These are phyloP conservation scores for Saccharomycopsis sp. DNA, from an alignment of 805 yeast species.

Conservation along the genomic window DNA sequence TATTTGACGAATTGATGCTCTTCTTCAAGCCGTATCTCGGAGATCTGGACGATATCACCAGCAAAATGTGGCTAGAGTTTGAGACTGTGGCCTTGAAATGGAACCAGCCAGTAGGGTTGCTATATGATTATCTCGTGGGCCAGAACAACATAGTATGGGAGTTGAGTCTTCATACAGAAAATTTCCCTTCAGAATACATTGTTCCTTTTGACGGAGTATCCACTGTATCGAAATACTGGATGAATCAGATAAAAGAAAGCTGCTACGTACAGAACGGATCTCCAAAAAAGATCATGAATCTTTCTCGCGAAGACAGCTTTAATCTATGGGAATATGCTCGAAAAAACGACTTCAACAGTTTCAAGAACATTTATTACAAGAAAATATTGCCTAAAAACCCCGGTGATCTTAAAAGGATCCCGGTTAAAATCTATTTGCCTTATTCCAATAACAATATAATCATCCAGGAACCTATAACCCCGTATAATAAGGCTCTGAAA, in stretches of 20 bases:
- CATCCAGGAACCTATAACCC: slow-evolving; percentile 30
- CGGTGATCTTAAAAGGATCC: slow-evolving; percentile 33
- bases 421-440: slow-evolving; percentile 42
- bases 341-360: slow-evolving; percentile 30
- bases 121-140: slow-evolving; percentile 47
- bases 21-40: slow-evolving; percentile 33
- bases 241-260: slow-evolving; percentile 78
- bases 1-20: slow-evolving; percentile 31
- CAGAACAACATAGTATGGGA: slow-evolving; percentile 38
- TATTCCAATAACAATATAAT: slow-evolving; percentile 29
- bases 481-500: slow-evolving; percentile 11
- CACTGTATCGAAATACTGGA: slow-evolving; percentile 47
- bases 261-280: slow-evolving; percentile 69
- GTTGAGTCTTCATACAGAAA: slow-evolving; percentile 35
- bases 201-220: slow-evolving; percentile 30
- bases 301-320: slow-evolving; percentile 57
- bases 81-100: slow-evolving; percentile 63
- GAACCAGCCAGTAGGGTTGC: slow-evolving; percentile 70
- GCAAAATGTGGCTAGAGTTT: slow-evolving; percentile 59
- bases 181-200: slow-evolving; percentile 40
- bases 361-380: slow-evolving; percentile 21
- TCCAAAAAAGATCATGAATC: slow-evolving; percentile 73
- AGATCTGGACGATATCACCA: background rate
- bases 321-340: slow-evolving; percentile 41
- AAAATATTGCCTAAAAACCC: slow-evolving; percentile 24